Base-by-base conservation (phyloP, 2,329 filamentous ascomycete genomes). In the Aspergillus fischeri region DNA sequence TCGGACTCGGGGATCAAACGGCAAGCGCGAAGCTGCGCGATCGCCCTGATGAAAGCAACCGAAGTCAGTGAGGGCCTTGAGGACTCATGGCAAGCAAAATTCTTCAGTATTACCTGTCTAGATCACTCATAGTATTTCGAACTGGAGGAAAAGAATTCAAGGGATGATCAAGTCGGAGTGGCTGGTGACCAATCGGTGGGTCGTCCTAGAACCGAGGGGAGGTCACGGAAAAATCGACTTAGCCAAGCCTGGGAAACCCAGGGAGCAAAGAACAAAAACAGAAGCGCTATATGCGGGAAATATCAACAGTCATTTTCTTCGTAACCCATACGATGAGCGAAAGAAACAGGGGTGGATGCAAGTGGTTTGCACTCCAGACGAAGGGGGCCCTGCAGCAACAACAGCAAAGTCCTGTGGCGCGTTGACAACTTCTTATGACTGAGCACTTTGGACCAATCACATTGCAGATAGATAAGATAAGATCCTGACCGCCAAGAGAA, bases 1-100 rank as follows among this genome's bases (percentile, higher is more conserved):
- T 97, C 91, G 44, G 87, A 83, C 80, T 99, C 94, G 61, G 94
- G 93, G 66, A 99, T 99, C 55, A 93, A 92, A 61, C 92, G 90
- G 78, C 94, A 99, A 72, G 92, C 90, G 80, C 94, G 91, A 71
- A 99, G 83, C 77, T 97, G 92, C 74, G 91, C 89, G 72, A 99
- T 99, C 58, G 92, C 92, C 78, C 93, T 97, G 63, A 24, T 27
- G 24, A 47, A 21, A 47, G 44, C 9, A 54, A 21, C 41, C 32
- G 50, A 10, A 48, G 57, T 55, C 35, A 58, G 57, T 14, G 56
- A 68, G 80, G 11, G n/a, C 11, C 44, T 17, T 25, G 11, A 7
- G 3, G 11, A 47, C 14, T 6, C 20, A 24, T 24, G 24, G 24
- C 11, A 47, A 25, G 21, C 10, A 47, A 27, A 7, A 27, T 24